These are phyloP conservation scores for Corylus heterophylla DNA, from an alignment of 306 rosid species.

Conservation along the genomic window DNA sequence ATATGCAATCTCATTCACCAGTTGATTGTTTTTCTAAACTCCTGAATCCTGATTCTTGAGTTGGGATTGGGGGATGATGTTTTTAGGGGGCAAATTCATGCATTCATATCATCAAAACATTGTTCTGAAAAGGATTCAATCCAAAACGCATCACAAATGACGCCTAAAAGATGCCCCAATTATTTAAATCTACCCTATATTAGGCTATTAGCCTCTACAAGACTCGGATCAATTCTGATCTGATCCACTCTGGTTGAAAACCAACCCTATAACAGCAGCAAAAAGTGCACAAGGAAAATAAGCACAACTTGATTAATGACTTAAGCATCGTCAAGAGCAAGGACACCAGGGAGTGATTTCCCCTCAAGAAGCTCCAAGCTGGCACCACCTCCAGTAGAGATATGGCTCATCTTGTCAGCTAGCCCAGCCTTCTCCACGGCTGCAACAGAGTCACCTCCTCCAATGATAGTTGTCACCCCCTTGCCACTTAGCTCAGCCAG, in stretches of 20 bases:
- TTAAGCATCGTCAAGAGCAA: conserved; percentile 84
- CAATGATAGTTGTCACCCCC: conserved; percentile 91
- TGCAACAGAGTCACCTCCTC: conserved; percentile 98
- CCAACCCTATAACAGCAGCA: conserved; percentile 42
- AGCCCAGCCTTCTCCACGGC: conserved; percentile 96
- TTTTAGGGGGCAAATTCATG: neutral
- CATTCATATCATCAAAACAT: conserved; percentile 8
- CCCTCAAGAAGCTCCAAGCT: conserved; percentile 99
- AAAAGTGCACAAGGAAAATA: conserved; percentile 19
- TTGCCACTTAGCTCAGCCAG: conserved; percentile 85
- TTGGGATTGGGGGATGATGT: no score
- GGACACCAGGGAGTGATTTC: conserved; percentile 90
- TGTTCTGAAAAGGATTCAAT: conserved; percentile 22
- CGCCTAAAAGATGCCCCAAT: conserved; percentile 35
- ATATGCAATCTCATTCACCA: no score
- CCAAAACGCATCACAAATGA: conserved; percentile 24
- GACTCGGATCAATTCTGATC: conserved; percentile 30
- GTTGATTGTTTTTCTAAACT: no score
- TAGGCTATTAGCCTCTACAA: conserved; percentile 42
- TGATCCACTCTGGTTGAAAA: conserved; percentile 38
- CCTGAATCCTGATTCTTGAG: no score
- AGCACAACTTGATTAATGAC: conserved; percentile 3
- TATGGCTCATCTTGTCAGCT: conserved; percentile 96
- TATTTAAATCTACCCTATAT: conserved; percentile 45
- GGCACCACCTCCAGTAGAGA: conserved; percentile 98